Evolutionary conservation across 345 rosid species (phyloP).

Genomic region (Conringia planisiliqua): DNA sequence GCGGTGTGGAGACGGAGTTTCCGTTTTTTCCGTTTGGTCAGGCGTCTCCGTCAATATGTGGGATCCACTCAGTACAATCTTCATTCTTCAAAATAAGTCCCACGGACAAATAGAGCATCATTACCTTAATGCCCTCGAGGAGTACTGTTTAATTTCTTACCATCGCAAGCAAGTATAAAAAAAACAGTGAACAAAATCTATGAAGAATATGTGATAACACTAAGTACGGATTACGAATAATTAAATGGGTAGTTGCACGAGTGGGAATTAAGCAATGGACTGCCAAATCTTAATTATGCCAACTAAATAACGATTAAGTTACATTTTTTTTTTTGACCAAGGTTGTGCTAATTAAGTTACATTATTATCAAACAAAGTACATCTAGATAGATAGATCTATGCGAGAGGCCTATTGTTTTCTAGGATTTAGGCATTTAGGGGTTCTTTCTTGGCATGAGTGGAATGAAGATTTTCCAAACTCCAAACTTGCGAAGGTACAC

Average conservation of each 20-base stretch:
- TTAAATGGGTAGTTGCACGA: conserved; percentile 28
- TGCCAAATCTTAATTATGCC: not conserved
- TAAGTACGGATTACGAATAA: conserved; percentile 7
- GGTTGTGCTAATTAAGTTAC: not conserved
- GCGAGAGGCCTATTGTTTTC: not conserved
- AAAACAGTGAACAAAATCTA: not conserved
- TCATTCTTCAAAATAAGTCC: conserved; percentile 12
- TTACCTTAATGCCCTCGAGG: not conserved
- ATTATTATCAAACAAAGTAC: not conserved
- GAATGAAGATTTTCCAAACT: not conserved
- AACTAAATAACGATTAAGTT: not conserved
- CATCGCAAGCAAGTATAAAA: not conserved
- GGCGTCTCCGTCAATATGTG: conserved; percentile 12
- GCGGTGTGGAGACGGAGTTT: not conserved
- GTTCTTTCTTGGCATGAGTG: not conserved
- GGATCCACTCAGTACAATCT: conserved; percentile 11
- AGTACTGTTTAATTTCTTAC: not conserved
- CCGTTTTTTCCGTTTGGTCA: conserved; percentile 4
- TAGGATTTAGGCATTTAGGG: not conserved
- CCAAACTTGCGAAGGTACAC: not conserved
- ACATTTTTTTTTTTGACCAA: not conserved
- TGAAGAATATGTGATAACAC: not conserved
- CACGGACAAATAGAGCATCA: not conserved
- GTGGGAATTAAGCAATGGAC: conserved; percentile 18
- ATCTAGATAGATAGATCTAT: not conserved